Conservation (phyloP, 2,329 filamentous ascomycete genomes). For the Nemania sp. region DNA sequence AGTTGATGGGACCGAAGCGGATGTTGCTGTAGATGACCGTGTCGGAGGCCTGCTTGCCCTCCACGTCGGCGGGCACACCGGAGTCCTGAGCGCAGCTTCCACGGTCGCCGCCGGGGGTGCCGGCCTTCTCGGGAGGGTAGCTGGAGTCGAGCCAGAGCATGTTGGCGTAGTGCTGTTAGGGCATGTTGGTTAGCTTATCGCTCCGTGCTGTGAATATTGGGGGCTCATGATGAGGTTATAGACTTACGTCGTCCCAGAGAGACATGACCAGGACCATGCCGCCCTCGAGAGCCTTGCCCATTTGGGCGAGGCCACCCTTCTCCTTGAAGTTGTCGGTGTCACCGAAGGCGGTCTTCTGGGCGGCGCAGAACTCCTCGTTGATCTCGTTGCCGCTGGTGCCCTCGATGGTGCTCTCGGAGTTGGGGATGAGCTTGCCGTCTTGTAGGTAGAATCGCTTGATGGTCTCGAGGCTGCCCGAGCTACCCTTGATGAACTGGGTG, state of each 20-base stretch:
- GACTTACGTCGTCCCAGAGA: slow-evolving; percentile 65
- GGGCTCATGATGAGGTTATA: neutral
- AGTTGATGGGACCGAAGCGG: slow-evolving; percentile 60
- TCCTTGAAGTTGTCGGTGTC: slow-evolving; percentile 62
- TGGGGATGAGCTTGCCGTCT: slow-evolving; percentile 61
- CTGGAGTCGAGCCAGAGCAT: slow-evolving; percentile 72
- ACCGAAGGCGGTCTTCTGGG: slow-evolving; percentile 65
- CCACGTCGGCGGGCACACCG: slow-evolving; percentile 60
- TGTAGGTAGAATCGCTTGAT: slow-evolving; percentile 71
- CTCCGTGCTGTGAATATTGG: neutral
- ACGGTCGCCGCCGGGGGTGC: slow-evolving; percentile 57
- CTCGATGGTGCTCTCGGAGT: slow-evolving; percentile 52
- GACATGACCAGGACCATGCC: slow-evolving; percentile 73
- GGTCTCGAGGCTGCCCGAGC: slow-evolving; percentile 60
- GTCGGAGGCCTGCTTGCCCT: slow-evolving; percentile 53
- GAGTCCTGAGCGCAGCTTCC: slow-evolving; percentile 60
- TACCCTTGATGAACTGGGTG: slow-evolving; percentile 66
- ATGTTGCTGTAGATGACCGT: slow-evolving; percentile 62
- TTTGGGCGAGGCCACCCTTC: slow-evolving; percentile 64
- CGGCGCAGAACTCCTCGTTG: slow-evolving; percentile 65
- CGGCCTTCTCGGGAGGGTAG: slow-evolving; percentile 55
- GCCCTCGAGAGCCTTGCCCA: slow-evolving; percentile 63
- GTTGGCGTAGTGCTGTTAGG: slow-evolving; percentile 60
- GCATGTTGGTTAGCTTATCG: slow-evolving; percentile 18
- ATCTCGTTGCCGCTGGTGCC: slow-evolving; percentile 55